Base-by-base conservation (phyloP, 495 filamentous ascomycete species). In the Talaromyces thailandensis region DNA sequence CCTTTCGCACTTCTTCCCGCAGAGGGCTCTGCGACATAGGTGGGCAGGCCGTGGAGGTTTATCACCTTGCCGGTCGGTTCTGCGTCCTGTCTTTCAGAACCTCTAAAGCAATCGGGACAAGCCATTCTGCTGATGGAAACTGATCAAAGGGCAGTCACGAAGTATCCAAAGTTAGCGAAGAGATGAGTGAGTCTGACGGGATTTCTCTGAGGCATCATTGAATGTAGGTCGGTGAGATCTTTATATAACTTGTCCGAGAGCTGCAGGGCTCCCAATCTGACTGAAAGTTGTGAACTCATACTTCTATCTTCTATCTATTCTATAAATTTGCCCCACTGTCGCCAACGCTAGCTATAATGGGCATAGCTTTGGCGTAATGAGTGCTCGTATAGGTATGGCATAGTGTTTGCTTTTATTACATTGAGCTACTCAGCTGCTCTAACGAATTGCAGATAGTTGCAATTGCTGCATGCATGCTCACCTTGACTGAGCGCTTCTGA, bases 21-120 rank as follows among this genome's bases (percentile, higher is more conserved):
- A 1, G 70, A 48, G 0, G 80, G 80, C 6, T 65, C 60, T 1
- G 75, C 64, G 6, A 85, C 69, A 63, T 87, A 87, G 23, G 76
- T 76, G 2, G 67, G 53, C n/a, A 84, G 64, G 18, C 78, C 75
- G 64, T 86, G 78, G 61, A 87, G 52, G 5, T 61, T 65, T n/a
- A 51, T 65, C 9, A 71, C 64, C 2, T 62, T 53, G 7, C 74
- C 75, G 25, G 65, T 66, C 23, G 74, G 74, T 0, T 63, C 63
- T 25, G 70, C 74, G 6, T 61, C 52, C 51, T 75, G 67, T 52
- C 48, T 52, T 12, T 71, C 61, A 18, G 58, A 60, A 60, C 75
- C 75, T 8, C 52, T 62, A 62, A 71, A 68, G 57, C 74, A 77
- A 43, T 70, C 70, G 48, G 65, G 65, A 59, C 73, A 76, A 29